phyloP scores from a whole-genome alignment of 441 rosid species.

The Corymbia citriodora region DNA sequence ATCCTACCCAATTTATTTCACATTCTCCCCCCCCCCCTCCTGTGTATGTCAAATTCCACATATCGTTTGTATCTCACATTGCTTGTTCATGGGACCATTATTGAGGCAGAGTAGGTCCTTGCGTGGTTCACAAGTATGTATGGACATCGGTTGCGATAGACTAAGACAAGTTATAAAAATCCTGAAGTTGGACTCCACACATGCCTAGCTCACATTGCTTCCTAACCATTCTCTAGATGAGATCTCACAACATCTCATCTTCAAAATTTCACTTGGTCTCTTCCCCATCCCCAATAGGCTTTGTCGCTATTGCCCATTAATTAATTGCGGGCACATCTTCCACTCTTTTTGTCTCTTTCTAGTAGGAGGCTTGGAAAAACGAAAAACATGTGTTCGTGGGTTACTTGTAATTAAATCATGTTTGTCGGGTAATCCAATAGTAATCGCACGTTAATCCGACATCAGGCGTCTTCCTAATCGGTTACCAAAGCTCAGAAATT shows the following conservation, averaged over 20 bases:
- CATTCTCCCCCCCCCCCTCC: rapidly evolving
- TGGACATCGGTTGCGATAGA: not conserved
- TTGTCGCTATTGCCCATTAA: not conserved
- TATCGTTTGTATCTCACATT: not conserved
- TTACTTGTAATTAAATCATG: slow-evolving; percentile 8
- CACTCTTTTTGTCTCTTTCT: not conserved
- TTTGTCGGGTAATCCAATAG: slow-evolving; percentile 2
- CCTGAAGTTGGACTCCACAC: not conserved
- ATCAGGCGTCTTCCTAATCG: not conserved
- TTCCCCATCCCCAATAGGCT: not conserved
- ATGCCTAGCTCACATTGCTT: not conserved
- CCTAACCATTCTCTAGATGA: not conserved
- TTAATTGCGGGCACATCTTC: not conserved
- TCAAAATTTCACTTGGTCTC: not conserved
- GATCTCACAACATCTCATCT: not conserved
- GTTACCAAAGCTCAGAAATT: not conserved
- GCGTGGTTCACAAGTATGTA: not conserved
- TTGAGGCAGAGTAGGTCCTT: not conserved
- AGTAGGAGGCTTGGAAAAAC: no score
- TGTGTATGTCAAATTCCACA: not conserved
- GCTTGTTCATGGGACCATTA: not conserved
- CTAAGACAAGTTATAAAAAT: not conserved
- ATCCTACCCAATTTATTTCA: not conserved
- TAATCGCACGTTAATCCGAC: not conserved
- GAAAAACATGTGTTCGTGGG: not conserved